Percentiles rank a stretch among this genome's conserved stretches.
phyloP scores from a whole-genome alignment of 2,329 filamentous ascomycete genomes.

The Hymenoscyphus fraxineus region DNA sequence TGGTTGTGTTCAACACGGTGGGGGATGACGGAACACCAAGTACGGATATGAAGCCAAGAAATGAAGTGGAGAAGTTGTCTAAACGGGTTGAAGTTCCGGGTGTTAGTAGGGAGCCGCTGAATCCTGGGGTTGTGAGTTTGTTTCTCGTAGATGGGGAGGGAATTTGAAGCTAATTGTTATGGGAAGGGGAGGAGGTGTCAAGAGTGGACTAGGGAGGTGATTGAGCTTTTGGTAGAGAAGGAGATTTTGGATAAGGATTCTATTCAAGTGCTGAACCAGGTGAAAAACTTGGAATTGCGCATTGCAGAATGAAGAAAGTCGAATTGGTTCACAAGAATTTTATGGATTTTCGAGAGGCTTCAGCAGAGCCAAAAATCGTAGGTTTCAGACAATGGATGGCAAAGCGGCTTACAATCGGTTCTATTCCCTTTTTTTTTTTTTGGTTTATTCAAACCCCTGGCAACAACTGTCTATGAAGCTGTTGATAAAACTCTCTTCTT shows the following conservation, averaged over 20 bases:
- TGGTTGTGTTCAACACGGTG: background rate
- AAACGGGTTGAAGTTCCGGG: background rate
- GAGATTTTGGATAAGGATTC: background rate
- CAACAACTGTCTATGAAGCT: background rate
- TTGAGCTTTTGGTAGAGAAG: background rate
- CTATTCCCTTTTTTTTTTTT: background rate
- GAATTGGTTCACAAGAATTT: background rate
- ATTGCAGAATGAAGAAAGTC: background rate
- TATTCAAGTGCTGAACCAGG: background rate
- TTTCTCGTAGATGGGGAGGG: background rate
- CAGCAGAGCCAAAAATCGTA: background rate
- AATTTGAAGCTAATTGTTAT: background rate
- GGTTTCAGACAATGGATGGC: background rate
- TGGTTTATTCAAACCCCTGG: background rate
- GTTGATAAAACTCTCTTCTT: background rate
- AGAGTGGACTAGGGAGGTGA: slow-evolving; percentile 4
- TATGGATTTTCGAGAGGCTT: background rate
- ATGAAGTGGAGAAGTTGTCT: background rate
- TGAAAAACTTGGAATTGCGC: background rate
- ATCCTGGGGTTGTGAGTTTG: background rate
- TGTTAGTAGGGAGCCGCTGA: background rate
- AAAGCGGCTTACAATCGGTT: background rate
- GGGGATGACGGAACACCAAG: background rate
- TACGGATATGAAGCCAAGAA: background rate
- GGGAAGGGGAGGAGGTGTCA: slow-evolving; percentile 4